These are phyloP conservation scores for Schrenkiella parvula DNA, from an alignment of 345 rosid species.

Conservation along the genomic window DNA sequence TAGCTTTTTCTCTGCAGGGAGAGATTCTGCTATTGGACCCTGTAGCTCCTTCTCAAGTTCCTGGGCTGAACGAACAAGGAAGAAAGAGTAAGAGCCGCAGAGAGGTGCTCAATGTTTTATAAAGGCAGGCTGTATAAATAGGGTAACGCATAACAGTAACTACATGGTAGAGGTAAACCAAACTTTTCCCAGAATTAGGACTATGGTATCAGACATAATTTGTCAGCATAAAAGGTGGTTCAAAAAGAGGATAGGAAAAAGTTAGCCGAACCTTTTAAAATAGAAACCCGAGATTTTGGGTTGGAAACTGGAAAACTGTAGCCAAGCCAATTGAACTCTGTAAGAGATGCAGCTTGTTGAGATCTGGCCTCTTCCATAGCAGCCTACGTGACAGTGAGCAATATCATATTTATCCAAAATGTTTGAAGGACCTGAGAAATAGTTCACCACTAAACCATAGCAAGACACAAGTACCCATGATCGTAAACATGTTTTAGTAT, in stretches of 20 bases:
- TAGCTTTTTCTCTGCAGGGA: constrained; percentile 78
- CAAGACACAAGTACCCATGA: constrained; percentile 8
- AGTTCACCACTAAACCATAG: not conserved
- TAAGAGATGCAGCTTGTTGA: constrained; percentile 95
- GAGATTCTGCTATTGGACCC: constrained; percentile 64
- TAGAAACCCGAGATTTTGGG: constrained; percentile 92
- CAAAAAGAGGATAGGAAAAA: constrained; percentile 3
- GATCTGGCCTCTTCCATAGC: constrained; percentile 98
- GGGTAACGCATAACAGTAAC: not conserved
- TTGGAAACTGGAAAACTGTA: constrained; percentile 84
- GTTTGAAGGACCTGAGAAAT: not conserved
- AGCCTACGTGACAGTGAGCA: constrained; percentile 48
- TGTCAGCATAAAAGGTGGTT: not conserved
- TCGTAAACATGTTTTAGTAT: not conserved
- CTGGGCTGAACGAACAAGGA: constrained; percentile 68
- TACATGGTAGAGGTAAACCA: not conserved
- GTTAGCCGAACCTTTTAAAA: constrained; percentile 68
- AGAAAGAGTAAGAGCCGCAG: constrained; percentile 22
- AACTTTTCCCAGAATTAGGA: not conserved
- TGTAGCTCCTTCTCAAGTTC: constrained; percentile 95
- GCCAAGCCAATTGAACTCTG: constrained; percentile 96
- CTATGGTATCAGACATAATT: not conserved
- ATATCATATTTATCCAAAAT: constrained; percentile 4
- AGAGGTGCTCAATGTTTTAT: constrained; percentile 5
- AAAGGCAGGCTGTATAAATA: not conserved